Percentiles rank a stretch among this genome's conserved stretches.
These are phyloP conservation scores for Zymoseptoria brevis DNA, from an alignment of 2,329 filamentous ascomycete species.

Conservation along the genomic window DNA sequence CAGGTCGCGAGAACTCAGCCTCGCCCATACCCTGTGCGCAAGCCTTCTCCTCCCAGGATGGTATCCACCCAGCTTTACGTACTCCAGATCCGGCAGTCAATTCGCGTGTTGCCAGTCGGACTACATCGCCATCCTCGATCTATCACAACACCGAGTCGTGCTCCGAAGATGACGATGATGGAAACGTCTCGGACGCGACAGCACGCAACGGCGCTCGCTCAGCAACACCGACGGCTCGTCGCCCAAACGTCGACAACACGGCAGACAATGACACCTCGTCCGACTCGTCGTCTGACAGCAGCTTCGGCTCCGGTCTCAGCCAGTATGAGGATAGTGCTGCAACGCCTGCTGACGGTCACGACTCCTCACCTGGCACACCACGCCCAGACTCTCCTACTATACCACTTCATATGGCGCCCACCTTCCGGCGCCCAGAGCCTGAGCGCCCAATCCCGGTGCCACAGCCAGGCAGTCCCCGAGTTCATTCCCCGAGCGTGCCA, in stretches of 20 bases:
- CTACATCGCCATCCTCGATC: not conserved
- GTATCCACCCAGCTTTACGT: not conserved
- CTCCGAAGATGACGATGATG: not conserved
- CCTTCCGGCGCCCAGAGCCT: not conserved
- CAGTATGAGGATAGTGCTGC: not conserved
- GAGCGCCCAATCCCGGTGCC: not conserved
- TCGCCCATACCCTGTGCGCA: not conserved
- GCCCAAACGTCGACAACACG: not conserved
- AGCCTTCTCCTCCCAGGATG: not conserved
- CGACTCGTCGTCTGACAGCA: not conserved
- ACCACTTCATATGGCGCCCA: not conserved
- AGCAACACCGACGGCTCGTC: not conserved
- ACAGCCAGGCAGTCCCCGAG: not conserved
- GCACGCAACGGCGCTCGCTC: not conserved
- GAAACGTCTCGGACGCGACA: not conserved
- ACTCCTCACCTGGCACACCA: not conserved
- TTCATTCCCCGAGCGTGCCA: not conserved
- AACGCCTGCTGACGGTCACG: not conserved
- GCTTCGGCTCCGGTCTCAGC: not conserved
- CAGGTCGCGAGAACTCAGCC: not conserved
- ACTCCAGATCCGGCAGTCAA: not conserved
- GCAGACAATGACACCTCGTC: not conserved
- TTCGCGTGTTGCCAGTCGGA: not conserved
- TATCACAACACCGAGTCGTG: not conserved
- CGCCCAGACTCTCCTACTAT: not conserved